Conservation (phyloP, 2,329 filamentous ascomycete genomes). For the Fusarium newnesense region DNA sequence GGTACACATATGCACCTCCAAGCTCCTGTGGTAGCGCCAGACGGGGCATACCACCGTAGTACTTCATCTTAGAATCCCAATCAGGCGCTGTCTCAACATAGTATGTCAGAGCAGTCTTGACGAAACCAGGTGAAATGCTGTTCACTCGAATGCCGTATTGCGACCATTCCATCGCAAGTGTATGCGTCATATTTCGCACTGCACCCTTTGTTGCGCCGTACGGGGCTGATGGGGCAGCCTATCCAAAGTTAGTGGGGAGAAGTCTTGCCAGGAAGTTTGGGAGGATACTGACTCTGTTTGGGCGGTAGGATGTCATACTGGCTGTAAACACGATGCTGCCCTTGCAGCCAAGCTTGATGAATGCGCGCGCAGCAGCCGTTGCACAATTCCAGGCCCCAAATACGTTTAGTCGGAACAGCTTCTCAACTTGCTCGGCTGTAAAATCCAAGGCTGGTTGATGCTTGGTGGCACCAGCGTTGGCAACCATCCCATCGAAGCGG, state of each 20-base stretch:
- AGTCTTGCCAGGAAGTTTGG: too few relatives aligned
- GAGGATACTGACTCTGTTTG: not conserved
- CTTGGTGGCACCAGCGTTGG: not conserved
- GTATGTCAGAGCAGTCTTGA: not conserved
- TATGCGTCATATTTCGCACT: not conserved
- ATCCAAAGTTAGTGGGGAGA: too few relatives aligned
- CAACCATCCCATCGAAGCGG: not conserved
- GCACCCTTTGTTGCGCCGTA: not conserved
- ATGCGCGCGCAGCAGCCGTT: not conserved
- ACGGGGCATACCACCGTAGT: not conserved
- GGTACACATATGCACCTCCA: not conserved
- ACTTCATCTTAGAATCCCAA: not conserved
- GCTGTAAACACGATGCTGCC: not conserved
- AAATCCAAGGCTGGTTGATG: not conserved
- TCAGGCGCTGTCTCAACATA: not conserved
- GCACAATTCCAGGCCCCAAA: not conserved
- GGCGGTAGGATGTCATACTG: not conserved
- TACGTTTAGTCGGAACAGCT: not conserved
- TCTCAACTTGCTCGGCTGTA: not conserved
- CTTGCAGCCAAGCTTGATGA: not conserved
- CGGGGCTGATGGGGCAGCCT: not conserved
- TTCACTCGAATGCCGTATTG: not conserved
- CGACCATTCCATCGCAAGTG: not conserved
- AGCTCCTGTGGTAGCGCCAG: not conserved
- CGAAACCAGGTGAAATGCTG: not conserved